A percentile compares a stretch with the other conserved stretches of the same genome.
Evolutionary conservation across 1,284 basidiomycete genomes (phyloP).

Genomic region (Schizophyllum commune): DNA sequence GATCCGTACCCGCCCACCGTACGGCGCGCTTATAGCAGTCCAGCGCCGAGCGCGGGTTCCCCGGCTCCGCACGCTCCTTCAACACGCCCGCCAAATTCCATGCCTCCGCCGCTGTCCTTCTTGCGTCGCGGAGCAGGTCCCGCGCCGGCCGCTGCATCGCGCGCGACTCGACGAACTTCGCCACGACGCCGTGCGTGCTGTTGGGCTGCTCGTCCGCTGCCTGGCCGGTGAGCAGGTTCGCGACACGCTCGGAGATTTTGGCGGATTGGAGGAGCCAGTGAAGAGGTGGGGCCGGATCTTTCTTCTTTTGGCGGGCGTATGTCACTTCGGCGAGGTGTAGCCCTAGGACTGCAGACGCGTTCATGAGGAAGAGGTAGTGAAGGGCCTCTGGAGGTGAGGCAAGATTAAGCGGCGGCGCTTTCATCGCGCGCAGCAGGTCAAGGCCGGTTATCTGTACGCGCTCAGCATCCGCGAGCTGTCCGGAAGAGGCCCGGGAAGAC

Average conservation of each 20-base stretch:
- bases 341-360: constrained; percentile 65
- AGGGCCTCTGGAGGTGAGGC: constrained; percentile 51
- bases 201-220: constrained; percentile 17
- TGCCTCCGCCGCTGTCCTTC: constrained; percentile 60
- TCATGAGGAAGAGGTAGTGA: constrained; percentile 62
- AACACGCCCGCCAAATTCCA: constrained; percentile 48
- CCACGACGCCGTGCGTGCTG: constrained; percentile 28
- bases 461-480: constrained; percentile 61
- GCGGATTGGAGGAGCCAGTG: constrained; percentile 48
- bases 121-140: constrained; percentile 58
- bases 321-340: constrained; percentile 73
- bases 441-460: constrained; percentile 61
- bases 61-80: constrained; percentile 19
- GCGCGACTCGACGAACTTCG: constrained; percentile 33
- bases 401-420: constrained; percentile 36
- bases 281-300: constrained; percentile 17
- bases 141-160: constrained; percentile 50
- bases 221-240: constrained; percentile 42
- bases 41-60: neutral
- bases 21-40: neutral
- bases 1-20: neutral
- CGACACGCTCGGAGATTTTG: constrained; percentile 60
- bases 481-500: constrained; percentile 59
- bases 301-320: constrained; percentile 38
- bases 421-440: constrained; percentile 57